These are phyloP conservation scores for Neofusicoccum ribis DNA, from an alignment of 2,329 filamentous ascomycete species.

Conservation along the genomic window DNA sequence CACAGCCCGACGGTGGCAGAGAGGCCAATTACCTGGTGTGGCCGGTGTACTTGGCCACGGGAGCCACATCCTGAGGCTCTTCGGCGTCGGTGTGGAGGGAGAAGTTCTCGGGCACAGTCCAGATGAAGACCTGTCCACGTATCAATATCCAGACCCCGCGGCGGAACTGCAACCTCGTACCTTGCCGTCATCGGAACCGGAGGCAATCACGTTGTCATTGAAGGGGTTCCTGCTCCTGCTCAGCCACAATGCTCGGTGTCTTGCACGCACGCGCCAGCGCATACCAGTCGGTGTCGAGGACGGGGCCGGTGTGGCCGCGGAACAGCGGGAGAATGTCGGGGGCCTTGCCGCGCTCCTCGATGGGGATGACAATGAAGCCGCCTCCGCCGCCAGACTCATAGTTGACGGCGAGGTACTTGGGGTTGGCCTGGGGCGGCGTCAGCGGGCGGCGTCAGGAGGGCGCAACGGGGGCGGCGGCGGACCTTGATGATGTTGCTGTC, in stretches of 20 bases:
- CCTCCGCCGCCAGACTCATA: constrained; percentile 96
- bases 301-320: constrained; percentile 90
- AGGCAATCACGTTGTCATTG: constrained; percentile 89
- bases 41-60: constrained; percentile 77
- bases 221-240: constrained; percentile 75
- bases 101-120: constrained; percentile 89
- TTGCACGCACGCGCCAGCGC: constrained; percentile 19
- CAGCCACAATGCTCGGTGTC: background rate
- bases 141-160: constrained; percentile 22
- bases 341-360: constrained; percentile 84
- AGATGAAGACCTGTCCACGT: constrained; percentile 71
- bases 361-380: constrained; percentile 92
- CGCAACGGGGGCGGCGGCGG: constrained; percentile 33
- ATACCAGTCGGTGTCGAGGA: constrained; percentile 96
- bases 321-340: constrained; percentile 94
- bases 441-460: constrained; percentile 31
- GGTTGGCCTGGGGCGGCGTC: constrained; percentile 70
- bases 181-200: constrained; percentile 94
- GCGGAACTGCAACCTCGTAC: constrained; percentile 35
- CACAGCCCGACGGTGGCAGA: background rate
- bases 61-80: constrained; percentile 77
- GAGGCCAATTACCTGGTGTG: constrained; percentile 69
- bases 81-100: constrained; percentile 80
- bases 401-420: constrained; percentile 94
- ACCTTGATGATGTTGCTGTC: constrained; percentile 98